These are phyloP conservation scores for Rhodotorula sphaerocarpa DNA, from an alignment of 768 basidiomycete species.

Conservation along the genomic window DNA sequence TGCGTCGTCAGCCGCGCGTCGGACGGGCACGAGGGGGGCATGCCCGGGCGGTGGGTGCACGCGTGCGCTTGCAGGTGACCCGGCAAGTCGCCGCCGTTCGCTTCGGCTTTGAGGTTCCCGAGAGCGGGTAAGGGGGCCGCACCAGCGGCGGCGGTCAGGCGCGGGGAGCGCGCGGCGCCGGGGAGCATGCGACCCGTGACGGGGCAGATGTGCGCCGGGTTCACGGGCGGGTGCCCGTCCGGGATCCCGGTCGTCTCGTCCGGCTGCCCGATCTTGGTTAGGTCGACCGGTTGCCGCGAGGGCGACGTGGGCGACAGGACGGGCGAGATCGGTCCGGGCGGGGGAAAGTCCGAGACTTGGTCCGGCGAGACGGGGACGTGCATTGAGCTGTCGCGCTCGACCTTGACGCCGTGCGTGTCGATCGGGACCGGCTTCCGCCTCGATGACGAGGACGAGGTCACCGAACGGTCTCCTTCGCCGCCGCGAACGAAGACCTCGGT, in stretches of 20 bases:
- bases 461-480: slow-evolving; percentile 40
- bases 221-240: slow-evolving; percentile 14
- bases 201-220: slow-evolving; percentile 8
- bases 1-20: slow-evolving; percentile 2
- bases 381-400: slow-evolving; percentile 33
- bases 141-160: not conserved
- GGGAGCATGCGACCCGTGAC: slow-evolving; percentile 13
- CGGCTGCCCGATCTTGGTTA: not conserved
- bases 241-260: slow-evolving; percentile 17
- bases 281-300: not conserved
- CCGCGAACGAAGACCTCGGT: slow-evolving; percentile 35
- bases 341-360: not conserved
- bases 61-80: not conserved
- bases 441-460: slow-evolving; percentile 36
- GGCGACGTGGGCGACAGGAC: not conserved
- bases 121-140: not conserved
- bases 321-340: not conserved
- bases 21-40: not conserved
- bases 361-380: slow-evolving; percentile 7
- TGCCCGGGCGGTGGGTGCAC: slow-evolving; percentile 14
- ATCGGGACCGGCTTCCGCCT: not conserved
- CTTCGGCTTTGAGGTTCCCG: not conserved
- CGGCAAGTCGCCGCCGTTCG: not conserved
- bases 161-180: not conserved
- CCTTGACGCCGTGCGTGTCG: slow-evolving; percentile 28